A percentile compares a stretch with the other conserved stretches of the same genome.
phyloP scores from a whole-genome alignment of 2,329 filamentous ascomycete species.

The Apiospora pterosperma region DNA sequence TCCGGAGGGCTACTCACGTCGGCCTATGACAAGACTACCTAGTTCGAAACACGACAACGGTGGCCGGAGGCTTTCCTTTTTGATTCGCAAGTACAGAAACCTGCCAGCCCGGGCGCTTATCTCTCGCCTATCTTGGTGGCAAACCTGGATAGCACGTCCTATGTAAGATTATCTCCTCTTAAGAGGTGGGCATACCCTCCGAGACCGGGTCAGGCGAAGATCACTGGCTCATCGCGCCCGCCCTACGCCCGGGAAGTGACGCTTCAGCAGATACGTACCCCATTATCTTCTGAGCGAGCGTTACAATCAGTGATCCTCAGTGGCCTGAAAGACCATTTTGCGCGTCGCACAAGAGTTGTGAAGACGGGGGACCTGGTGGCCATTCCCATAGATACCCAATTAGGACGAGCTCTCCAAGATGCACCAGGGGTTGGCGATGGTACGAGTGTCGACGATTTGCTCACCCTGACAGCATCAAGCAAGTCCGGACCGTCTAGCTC shows the following conservation, averaged over 20 bases:
- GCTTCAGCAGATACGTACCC: constrained; percentile 83
- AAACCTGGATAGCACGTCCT: constrained; percentile 76
- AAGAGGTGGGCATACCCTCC: constrained; percentile 48
- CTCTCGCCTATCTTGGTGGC: constrained; percentile 83
- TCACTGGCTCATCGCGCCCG: constrained; percentile 52
- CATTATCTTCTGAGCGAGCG: constrained; percentile 78
- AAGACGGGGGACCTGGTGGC: constrained; percentile 86
- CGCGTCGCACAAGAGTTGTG: constrained; percentile 75
- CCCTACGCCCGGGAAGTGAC: constrained; percentile 73
- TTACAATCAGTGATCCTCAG: constrained; percentile 84
- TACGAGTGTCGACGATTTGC: constrained; percentile 69
- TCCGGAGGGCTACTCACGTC: constrained; percentile 67
- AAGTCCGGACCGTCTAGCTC: constrained; percentile 30
- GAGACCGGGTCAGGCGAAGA: constrained; percentile 52
- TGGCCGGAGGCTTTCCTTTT: constrained; percentile 58
- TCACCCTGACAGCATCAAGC: constrained; percentile 47
- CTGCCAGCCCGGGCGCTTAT: constrained; percentile 61
- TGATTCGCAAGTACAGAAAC: constrained; percentile 63
- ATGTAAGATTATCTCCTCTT: constrained; percentile 74
- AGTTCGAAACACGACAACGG: constrained; percentile 48
- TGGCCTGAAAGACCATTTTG: constrained; percentile 85
- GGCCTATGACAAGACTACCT: constrained; percentile 58
- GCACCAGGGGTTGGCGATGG: constrained; percentile 56
- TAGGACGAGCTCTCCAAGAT: constrained; percentile 80
- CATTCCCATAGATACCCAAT: constrained; percentile 80